Evolutionary conservation across 2,329 filamentous ascomycete species (phyloP), one percentile per base, ranked within the genome.

Genomic region (Xylariaceae sp.): DNA sequence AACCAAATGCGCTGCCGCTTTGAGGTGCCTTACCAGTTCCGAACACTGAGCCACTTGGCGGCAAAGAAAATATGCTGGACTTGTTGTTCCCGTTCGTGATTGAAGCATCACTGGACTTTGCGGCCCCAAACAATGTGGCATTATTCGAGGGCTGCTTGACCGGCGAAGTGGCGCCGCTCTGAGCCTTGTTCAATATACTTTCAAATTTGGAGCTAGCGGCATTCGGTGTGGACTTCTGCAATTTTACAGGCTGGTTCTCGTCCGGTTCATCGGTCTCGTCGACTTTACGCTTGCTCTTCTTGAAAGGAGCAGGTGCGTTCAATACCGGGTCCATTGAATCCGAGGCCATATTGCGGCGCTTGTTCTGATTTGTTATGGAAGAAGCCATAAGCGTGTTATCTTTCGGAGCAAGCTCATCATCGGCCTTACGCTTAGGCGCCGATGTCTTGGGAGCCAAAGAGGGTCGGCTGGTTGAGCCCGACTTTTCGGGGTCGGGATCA

Each of bases 191-290:
- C 41, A 75, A 69, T 45, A 79, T 73, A 55, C 71, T 75, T 51
- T 79, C 78, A 35, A 81, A 78, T 17, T 78, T 65, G 11, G 73
- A 69, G 48, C 74, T 76, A 24, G 77, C 76, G 7, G 73, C 67
- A 2, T 76, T 79, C 4, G 74, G 66, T 2, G 71, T 64, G 7
- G 73, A 57, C 58, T 74, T 78, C 43, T 70, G 68, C 48, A 72
- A 50, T 60, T 80, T 80, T 45, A 59, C 63, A 2, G 72, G 73
- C 43, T 73, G 73, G 24, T 66, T 64, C 49, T 75, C 71, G 16
- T 69, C 64, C 2, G 55, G 51, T 41, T 72, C 69, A 16, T 71
- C 68, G 38, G 61, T 61, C 7, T 65, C 56, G 0, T 72, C 69
- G 2, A 67, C 68, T 59, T 73, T 76, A 43, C 76, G 69, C 65